Conservation (phyloP, 345 rosid genomes). For the Gossypium arboreum region DNA sequence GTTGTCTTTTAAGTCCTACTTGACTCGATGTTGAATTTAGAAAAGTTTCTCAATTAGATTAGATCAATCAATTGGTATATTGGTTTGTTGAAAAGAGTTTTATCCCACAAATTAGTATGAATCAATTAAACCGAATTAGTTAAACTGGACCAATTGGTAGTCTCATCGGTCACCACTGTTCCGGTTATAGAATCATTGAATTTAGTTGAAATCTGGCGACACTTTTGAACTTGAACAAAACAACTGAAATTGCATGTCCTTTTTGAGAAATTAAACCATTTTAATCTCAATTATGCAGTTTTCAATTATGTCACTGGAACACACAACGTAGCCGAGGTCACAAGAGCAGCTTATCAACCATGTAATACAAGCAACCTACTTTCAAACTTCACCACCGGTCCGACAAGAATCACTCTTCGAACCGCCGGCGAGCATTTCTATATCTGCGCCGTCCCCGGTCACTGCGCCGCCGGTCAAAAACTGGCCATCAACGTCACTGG, state of each 20-base stretch:
- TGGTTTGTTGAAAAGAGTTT: no score
- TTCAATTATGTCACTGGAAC: constrained; percentile 22
- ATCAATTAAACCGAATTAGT: no score
- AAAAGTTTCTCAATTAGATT: no score
- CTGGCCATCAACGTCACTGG: constrained; percentile 24
- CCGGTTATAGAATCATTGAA: no score
- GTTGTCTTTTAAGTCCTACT: no score
- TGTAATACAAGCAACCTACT: constrained; percentile 25
- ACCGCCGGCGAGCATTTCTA: constrained; percentile 39
- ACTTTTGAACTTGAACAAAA: no score
- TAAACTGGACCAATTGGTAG: no score
- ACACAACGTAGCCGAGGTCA: constrained; percentile 38
- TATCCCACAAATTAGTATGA: no score
- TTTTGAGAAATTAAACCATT: neutral
- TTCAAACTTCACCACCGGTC: constrained; percentile 16
- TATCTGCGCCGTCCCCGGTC: constrained; percentile 27
- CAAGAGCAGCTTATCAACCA: constrained; percentile 27
- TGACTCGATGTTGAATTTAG: no score
- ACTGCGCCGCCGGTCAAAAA: constrained; percentile 34
- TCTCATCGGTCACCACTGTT: no score
- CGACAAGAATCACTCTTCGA: constrained; percentile 35
- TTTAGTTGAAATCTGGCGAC: no score
- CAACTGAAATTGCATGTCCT: neutral
- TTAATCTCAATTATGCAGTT: constrained; percentile 7
- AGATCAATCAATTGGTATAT: no score